These are phyloP conservation scores for Aphanomyces invadans DNA, from an alignment of 352 stramenopile genomes.

Conservation along the genomic window DNA sequence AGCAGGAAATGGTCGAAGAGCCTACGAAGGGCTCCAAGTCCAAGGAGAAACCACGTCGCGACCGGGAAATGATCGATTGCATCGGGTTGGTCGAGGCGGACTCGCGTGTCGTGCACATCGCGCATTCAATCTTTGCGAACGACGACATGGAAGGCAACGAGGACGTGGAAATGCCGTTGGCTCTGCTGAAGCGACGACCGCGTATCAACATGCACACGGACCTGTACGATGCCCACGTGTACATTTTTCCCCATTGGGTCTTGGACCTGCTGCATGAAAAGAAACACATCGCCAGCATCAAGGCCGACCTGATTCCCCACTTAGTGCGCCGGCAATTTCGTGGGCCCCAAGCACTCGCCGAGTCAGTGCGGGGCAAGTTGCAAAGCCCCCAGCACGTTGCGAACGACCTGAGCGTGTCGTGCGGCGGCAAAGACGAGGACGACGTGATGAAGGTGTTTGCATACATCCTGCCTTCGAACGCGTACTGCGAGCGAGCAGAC, in stretches of 20 bases:
- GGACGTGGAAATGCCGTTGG: slow-evolving; percentile 69
- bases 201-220: slow-evolving; percentile 72
- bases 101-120: slow-evolving; percentile 58
- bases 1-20: slow-evolving; percentile 34
- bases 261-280: slow-evolving; percentile 69
- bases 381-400: slow-evolving; percentile 46
- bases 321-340: slow-evolving; percentile 73
- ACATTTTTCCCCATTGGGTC: slow-evolving; percentile 82
- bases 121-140: slow-evolving; percentile 71
- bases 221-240: slow-evolving; percentile 75
- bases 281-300: slow-evolving; percentile 80
- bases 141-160: slow-evolving; percentile 29
- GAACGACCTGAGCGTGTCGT: slow-evolving; percentile 49
- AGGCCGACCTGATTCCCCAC: slow-evolving; percentile 69
- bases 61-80: slow-evolving; percentile 79
- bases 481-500: slow-evolving; percentile 72
- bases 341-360: slow-evolving; percentile 42
- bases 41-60: slow-evolving; percentile 53
- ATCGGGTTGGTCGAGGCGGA: slow-evolving; percentile 61
- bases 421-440: slow-evolving; percentile 42
- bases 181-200: slow-evolving; percentile 58
- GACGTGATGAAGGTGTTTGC: slow-evolving; percentile 69
- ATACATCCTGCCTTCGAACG: slow-evolving; percentile 61
- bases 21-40: slow-evolving; percentile 35
- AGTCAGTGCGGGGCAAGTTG: slow-evolving; percentile 49